phyloP scores from a whole-genome alignment of 169 alveolate species.

The Perkinsus olseni region DNA sequence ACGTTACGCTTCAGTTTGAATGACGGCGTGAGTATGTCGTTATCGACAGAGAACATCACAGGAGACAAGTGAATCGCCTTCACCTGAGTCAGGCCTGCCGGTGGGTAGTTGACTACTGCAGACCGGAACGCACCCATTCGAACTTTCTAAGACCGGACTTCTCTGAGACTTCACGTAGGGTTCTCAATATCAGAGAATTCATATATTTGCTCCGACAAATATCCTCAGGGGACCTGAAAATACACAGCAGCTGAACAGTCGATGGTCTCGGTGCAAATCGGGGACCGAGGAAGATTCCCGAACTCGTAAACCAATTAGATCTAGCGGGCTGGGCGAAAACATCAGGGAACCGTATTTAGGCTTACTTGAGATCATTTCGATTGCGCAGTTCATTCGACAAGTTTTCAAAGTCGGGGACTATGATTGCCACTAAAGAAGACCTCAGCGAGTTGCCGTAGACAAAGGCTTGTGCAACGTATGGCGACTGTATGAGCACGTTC shows the following conservation, averaged over 20 bases:
- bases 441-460: constrained; percentile 74
- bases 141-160: neutral
- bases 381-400: too few relatives aligned
- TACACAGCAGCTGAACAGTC: too few relatives aligned
- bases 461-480: constrained; percentile 60
- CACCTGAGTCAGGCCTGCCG: too few relatives aligned
- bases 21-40: constrained; percentile 35
- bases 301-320: too few relatives aligned
- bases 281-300: too few relatives aligned
- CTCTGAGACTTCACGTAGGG: too few relatives aligned
- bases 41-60: constrained; percentile 36
- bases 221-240: too few relatives aligned
- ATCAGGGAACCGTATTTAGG: neutral
- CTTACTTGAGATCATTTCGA: neutral
- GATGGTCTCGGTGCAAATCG: too few relatives aligned
- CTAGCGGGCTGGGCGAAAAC: too few relatives aligned
- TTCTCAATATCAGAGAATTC: too few relatives aligned
- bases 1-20: constrained; percentile 30
- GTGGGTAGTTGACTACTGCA: neutral
- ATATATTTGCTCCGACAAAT: too few relatives aligned
- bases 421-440: constrained; percentile 1
- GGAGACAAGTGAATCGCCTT: constrained; percentile 16
- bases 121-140: neutral
- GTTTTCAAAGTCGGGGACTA: neutral
- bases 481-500: constrained; percentile 57